Conservation (phyloP, 2,329 filamentous ascomycete genomes). For the Rhytidhysteron rufulum region DNA sequence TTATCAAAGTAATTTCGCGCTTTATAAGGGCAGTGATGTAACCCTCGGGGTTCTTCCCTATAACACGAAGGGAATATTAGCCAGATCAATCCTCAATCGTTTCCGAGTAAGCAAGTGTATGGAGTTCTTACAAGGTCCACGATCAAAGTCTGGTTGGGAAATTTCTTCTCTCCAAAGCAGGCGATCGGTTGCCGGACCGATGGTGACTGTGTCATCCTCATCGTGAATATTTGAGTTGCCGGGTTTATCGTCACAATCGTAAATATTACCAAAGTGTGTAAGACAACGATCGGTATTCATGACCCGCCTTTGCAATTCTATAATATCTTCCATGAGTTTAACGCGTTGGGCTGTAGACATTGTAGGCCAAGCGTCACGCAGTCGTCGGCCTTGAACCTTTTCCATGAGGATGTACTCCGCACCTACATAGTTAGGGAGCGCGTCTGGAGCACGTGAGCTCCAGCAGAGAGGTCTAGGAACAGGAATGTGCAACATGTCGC, state of each 20-base stretch:
- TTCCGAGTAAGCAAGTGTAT: too few relatives aligned
- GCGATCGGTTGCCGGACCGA: slow-evolving; percentile 36
- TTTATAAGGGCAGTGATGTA: too few relatives aligned
- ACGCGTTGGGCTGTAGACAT: slow-evolving; percentile 21
- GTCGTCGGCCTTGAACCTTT: slow-evolving; percentile 22
- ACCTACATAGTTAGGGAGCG: slow-evolving; percentile 27
- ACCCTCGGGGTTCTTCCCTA: too few relatives aligned
- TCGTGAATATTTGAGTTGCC: slow-evolving; percentile 12
- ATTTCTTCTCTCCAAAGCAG: slow-evolving; percentile 30
- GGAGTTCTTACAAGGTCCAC: slow-evolving; percentile 35
- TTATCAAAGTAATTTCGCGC: too few relatives aligned
- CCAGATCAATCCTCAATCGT: too few relatives aligned
- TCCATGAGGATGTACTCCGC: slow-evolving; percentile 34
- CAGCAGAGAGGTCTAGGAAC: slow-evolving; percentile 31
- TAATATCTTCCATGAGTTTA: slow-evolving; percentile 24
- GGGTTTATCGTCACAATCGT: slow-evolving; percentile 29
- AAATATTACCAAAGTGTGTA: slow-evolving; percentile 19
- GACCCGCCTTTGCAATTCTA: slow-evolving; percentile 27
- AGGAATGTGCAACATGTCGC: slow-evolving; percentile 26
- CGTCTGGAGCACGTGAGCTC: slow-evolving; percentile 22
- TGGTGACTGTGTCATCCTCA: slow-evolving; percentile 25
- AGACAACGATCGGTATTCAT: slow-evolving; percentile 29
- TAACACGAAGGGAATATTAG: too few relatives aligned
- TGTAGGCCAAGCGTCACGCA: slow-evolving; percentile 25
- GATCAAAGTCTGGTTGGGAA: slow-evolving; percentile 23